Base-by-base conservation (phyloP, 352 stramenopile genomes). In the Globisporangium carolinianum region DNA sequence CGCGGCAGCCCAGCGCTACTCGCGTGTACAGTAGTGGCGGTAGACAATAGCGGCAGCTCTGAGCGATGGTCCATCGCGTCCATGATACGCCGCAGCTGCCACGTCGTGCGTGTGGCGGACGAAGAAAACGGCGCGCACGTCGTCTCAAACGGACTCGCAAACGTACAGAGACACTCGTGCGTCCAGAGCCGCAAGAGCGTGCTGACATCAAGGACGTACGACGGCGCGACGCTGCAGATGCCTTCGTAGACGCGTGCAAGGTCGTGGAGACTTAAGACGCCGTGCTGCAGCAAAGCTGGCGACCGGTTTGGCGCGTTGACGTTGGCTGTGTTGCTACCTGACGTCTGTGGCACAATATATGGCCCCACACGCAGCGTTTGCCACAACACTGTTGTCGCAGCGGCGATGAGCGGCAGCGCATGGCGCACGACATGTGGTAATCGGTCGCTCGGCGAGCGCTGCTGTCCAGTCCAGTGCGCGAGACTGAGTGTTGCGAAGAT, bases 331-430 rank as follows among this genome's bases (percentile, higher is more conserved):
- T 3, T 17, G 0, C 5, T 6, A 15, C 5, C 8, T 18, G 6
- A 9, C 36, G 36, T 6, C 47, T 8, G 42, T 3, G 8, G 47
- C 5, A 37, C 7, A 8, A 8, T 24, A 10, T 6, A 6, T 38
- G 47, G 9, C 36, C 50, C 32, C 8, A 18, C 14, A 1, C 18
- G 55, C 7, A 87, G 54, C 17, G 67, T 66, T 37, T 87, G 71
- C 79, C 79, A 90, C 3, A 90, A 55, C 8, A 84, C 67, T 0
- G 65, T 79, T 0, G 75, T 83, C 0, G 55, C 72, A 18, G 74
- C 69, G 1, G 76, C 61, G 5, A 84, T 17, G 0, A 69, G 24
- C 1, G 69, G 68, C 9, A 84, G 14, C 1, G 60, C 53, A 0
- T 68, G 51, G 6, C 60, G 61, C 15, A 82, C 52, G 4, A 49